Base-by-base conservation (phyloP, 257 asterid species). In the Linderniella brevidens region DNA sequence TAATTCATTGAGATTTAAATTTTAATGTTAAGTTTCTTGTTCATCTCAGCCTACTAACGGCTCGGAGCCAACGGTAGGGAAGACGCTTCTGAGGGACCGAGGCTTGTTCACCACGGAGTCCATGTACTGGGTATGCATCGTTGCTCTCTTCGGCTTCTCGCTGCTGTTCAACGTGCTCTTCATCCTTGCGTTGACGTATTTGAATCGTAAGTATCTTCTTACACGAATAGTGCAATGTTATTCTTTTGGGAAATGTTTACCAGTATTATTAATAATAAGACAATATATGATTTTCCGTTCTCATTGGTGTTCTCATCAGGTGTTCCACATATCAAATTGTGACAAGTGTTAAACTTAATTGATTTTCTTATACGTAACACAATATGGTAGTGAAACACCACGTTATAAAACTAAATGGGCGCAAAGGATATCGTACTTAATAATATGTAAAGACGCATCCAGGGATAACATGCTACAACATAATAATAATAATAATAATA, bases 71-170 rank as follows among this genome's bases (percentile, higher is more conserved):
- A 88, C 98, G 19, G 94, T 84, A 13, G 98, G 98, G 8, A 73
- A 67, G 75, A 93, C 75, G 66, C 96, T 88, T 72, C 92, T 88
- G 37, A 77, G 57, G 58, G 19, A 71, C 50, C 76, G 96, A 75
- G 93, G 96, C 60, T 80, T 88, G 96, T 84, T 57, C 68, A 38
- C 61, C 12, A 78, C 75, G 58, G 98, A 84, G 19, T 61, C 75
- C 52, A 72, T 71, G 93, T 88, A 66, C 59, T 88, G 98, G 98
- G 48, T 82, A 25, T 88, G 94, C 41, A 57, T 88, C 18, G 25
- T 58, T 62, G 96, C 94, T 45, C 87, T 88, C 49, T 74, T 88
- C 53, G 96, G 71, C 0, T 88, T 88, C 54, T 88, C 98, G 6
- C 32, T 88, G 58, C 69, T 88, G 59, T 88, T 78, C 85, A 80